Evolutionary conservation across 345 rosid genomes (phyloP), one percentile per base, ranked within the genome.

Genomic region (rapeseed (Brassica napus)): DNA sequence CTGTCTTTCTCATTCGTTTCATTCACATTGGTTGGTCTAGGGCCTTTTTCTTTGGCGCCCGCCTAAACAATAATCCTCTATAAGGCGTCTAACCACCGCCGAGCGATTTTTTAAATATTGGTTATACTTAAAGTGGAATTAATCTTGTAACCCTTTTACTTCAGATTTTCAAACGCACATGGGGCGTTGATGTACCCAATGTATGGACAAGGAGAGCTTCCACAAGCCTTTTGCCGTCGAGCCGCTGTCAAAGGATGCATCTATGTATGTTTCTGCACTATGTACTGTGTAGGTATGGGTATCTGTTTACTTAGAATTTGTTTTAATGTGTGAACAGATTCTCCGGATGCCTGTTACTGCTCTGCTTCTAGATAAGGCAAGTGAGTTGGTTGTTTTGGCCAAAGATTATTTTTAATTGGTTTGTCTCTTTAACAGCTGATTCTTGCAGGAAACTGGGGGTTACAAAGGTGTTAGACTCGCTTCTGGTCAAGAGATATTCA

Each of bases 191-290:
- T 91, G 59, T 95, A 95, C 81, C 98, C 98, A 18, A 77, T 87
- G 12, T 90, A 95, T 79, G 99, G 98, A 57, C 95, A 86, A 87
- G 99, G 98, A 69, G 98, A 95, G 80, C 85, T 91, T 49, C 86
- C 97, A 18, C 98, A 92, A 77, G 99, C 94, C 21, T 95, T 90
- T 86, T 91, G 98, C 71, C 96, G 97, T 1, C 92, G 94, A 55
- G 97, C 99, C 73, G 99, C 99, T n/a, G 99, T 95, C 14, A 91
- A 92, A 86, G 96, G 97, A 72, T 89, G 90, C 80, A 82, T 89
- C 74, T 84, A 91, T 86, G 98, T 94, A 90, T 84, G 97, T 80
- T 71, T 39, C 4, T 28, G 3, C 67, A 11, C 3, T 28, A 28
- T 28, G 30, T 28, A 28, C 30, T 28, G 8, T 49, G 35, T 49